phyloP scores from a whole-genome alignment of 1,139 yeast genomes.

The Kluyveromyces sp. region DNA sequence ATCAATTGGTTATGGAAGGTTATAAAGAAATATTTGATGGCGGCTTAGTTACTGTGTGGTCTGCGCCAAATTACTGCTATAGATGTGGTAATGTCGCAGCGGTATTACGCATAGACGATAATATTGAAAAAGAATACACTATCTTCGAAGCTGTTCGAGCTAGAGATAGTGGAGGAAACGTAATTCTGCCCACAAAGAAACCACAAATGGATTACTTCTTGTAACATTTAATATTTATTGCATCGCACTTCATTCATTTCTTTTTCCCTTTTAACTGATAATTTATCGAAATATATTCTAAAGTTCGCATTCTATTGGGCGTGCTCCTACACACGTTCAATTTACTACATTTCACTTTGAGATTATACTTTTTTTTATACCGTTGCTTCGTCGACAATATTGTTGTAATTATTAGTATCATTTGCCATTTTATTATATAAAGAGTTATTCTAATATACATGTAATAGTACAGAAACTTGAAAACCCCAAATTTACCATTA shows the following conservation, averaged over 20 bases:
- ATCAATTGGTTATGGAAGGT: slow-evolving; percentile 98
- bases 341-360: too few relatives aligned
- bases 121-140: slow-evolving; percentile 61
- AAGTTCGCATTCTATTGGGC: too few relatives aligned
- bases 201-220: slow-evolving; percentile 32
- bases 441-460: too few relatives aligned
- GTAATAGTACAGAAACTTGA: too few relatives aligned
- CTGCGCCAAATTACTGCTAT: slow-evolving; percentile 92
- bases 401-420: too few relatives aligned
- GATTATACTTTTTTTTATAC: too few relatives aligned
- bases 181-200: slow-evolving; percentile 30
- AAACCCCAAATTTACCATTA: too few relatives aligned
- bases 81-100: slow-evolving; percentile 95
- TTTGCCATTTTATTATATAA: too few relatives aligned
- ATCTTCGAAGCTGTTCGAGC: slow-evolving; percentile 74
- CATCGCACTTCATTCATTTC: not conserved
- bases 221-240: slow-evolving; percentile 4
- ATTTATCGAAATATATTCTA: too few relatives aligned
- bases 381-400: too few relatives aligned
- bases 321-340: too few relatives aligned
- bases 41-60: slow-evolving; percentile 85
- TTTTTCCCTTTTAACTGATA: too few relatives aligned
- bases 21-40: slow-evolving; percentile 82
- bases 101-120: slow-evolving; percentile 70
- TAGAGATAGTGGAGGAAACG: slow-evolving; percentile 29